Conservation (phyloP, 345 rosid species). For the Gossypium herbaceum region DNA sequence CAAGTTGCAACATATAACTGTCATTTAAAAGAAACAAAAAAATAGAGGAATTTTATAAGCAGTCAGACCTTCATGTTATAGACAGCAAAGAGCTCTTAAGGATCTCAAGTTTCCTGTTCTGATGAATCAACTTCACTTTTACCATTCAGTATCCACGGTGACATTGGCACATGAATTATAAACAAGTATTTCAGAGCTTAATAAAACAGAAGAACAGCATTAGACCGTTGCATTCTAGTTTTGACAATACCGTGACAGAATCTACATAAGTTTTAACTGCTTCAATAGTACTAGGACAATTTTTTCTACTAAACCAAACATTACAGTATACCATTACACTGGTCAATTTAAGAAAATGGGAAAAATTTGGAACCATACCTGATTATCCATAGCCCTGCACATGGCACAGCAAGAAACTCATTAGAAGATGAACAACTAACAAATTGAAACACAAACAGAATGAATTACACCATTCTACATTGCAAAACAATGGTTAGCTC, state of each 20-base stretch:
- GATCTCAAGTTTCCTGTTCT: background rate
- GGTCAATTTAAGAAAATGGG: background rate
- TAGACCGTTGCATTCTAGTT: background rate
- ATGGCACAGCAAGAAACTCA: slow-evolving; percentile 15
- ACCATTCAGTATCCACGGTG: background rate
- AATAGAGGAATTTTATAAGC: background rate
- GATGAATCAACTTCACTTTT: background rate
- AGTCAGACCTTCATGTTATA: background rate
- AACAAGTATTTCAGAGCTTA: background rate
- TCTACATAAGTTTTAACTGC: background rate
- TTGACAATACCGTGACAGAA: background rate
- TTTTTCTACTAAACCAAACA: background rate
- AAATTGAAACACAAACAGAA: background rate
- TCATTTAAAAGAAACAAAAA: slow-evolving; percentile 16
- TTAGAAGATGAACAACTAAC: slow-evolving; percentile 18
- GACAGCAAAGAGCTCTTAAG: background rate
- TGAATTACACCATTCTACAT: background rate
- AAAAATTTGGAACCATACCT: slow-evolving; percentile 37
- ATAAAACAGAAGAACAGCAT: background rate
- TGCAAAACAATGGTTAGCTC: background rate
- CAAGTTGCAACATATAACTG: slow-evolving; percentile 94
- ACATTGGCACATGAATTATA: background rate
- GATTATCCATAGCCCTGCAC: slow-evolving; percentile 93
- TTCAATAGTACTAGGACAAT: background rate
- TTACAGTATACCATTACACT: background rate